A percentile compares a stretch with the other conserved stretches of the same genome.
phyloP scores from a whole-genome alignment of 176 grass and related monocot species.

The Coix lacrymajobi region DNA sequence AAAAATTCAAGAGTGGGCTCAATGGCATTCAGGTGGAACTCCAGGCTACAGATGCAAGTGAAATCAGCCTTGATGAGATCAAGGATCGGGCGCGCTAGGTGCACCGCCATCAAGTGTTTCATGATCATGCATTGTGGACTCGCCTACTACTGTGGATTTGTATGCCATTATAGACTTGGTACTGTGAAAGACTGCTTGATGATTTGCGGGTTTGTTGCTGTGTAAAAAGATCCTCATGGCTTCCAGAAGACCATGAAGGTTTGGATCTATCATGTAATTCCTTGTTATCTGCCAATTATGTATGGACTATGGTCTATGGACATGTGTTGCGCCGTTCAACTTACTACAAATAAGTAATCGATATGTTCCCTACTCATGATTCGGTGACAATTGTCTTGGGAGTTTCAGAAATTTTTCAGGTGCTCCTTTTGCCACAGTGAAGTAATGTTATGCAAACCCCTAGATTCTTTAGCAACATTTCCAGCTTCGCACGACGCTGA shows the following conservation, averaged over 20 bases:
- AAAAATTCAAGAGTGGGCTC: constrained; percentile 55
- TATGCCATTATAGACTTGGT: constrained; percentile 43
- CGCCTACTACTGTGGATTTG: constrained; percentile 30
- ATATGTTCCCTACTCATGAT: constrained; percentile 10
- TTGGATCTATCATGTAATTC: constrained; percentile 44
- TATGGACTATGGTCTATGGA: constrained; percentile 3
- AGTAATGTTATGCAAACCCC: not conserved
- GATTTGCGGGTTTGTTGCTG: constrained; percentile 47
- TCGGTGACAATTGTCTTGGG: not conserved
- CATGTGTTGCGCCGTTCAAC: constrained; percentile 29
- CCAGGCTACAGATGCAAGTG: constrained; percentile 70
- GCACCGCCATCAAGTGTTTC: not conserved
- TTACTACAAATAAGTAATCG: constrained; percentile 36
- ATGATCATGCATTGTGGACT: constrained; percentile 23
- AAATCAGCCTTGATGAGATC: constrained; percentile 64
- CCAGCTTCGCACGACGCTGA: not conserved
- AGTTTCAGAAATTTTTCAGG: too few species aligned
- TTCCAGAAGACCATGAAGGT: constrained; percentile 22
- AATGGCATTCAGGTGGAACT: constrained; percentile 75
- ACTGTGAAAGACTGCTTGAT: constrained; percentile 41
- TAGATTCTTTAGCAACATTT: not conserved
- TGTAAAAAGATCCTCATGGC: constrained; percentile 38
- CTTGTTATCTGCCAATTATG: constrained; percentile 23
- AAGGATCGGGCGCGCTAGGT: constrained; percentile 49
- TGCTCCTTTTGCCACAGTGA: not conserved